Percentiles rank a stretch among this genome's conserved stretches.
These are phyloP conservation scores for Lathyrus sativus DNA, from an alignment of 306 rosid species.

Conservation along the genomic window DNA sequence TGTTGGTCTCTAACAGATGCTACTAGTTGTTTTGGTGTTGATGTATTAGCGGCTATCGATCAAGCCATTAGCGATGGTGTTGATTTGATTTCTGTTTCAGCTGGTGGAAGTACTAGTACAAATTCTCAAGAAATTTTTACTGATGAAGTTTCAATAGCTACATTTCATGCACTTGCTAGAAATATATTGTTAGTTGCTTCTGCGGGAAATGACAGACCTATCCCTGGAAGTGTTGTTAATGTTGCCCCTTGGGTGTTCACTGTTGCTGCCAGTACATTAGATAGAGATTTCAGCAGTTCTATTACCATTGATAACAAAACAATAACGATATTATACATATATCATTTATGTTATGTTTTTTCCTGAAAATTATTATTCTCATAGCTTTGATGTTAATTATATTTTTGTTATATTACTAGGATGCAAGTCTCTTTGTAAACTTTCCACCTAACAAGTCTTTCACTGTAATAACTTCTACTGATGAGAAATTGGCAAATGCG, in stretches of 20 bases:
- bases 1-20: constrained; percentile 49
- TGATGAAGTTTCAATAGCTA: no score
- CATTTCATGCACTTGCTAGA: no score
- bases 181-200: no score
- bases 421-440: constrained; percentile 49
- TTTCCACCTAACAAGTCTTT: constrained; percentile 45
- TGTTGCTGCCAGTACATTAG: no score
- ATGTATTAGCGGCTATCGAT: constrained; percentile 58
- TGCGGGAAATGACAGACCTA: no score
- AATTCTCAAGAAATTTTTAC: no score
- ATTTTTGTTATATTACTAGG: constrained; percentile 34
- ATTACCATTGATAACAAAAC: constrained; percentile 46
- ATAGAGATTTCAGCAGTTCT: constrained; percentile 48
- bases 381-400: not conserved
- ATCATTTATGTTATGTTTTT: no score
- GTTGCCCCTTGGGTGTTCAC: no score
- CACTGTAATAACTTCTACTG: constrained; percentile 45
- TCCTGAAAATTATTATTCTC: not conserved
- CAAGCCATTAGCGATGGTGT: no score
- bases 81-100: constrained; percentile 57
- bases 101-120: constrained; percentile 35
- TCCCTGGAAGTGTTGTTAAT: no score
- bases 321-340: constrained; percentile 31
- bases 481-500: constrained; percentile 45
- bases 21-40: constrained; percentile 53